Evolutionary conservation across 352 stramenopile genomes (phyloP).

Genomic region (Phytophthora quininea): DNA sequence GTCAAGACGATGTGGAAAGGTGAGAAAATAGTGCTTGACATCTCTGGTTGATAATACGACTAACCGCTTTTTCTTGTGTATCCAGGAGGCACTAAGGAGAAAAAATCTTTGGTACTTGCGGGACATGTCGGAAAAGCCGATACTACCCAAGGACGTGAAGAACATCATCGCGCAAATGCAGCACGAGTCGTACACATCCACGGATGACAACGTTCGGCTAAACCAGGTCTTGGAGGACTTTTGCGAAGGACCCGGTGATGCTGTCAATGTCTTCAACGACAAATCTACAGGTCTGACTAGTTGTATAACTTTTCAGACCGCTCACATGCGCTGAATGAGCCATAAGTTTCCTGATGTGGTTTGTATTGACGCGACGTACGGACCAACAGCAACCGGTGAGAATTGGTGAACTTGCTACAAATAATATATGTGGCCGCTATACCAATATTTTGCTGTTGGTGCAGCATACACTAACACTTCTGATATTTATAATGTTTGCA

Average conservation of each 20-base stretch:
- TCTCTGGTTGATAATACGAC: not conserved
- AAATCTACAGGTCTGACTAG: too few species aligned
- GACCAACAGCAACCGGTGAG: too few species aligned
- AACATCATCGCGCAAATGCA: constrained; percentile 22
- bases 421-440: too few species aligned
- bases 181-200: constrained; percentile 1
- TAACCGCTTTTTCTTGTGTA: not conserved
- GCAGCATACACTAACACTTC: too few species aligned
- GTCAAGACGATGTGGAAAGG: not conserved
- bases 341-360: too few species aligned
- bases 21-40: not conserved
- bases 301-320: too few species aligned
- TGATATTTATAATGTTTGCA: too few species aligned
- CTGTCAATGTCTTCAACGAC: constrained; percentile 15
- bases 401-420: too few species aligned
- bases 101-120: constrained; percentile 12
- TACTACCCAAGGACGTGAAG: constrained; percentile 16
- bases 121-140: constrained; percentile 10
- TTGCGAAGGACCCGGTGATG: constrained; percentile 12
- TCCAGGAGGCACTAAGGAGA: constrained; percentile 8
- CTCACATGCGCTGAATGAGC: too few species aligned
- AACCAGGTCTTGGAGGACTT: constrained; percentile 8
- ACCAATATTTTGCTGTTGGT: too few species aligned
- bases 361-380: too few species aligned
- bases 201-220: constrained; percentile 13